Evolutionary conservation across 345 rosid species (phyloP).

Genomic region (Cochlearia excelsa): DNA sequence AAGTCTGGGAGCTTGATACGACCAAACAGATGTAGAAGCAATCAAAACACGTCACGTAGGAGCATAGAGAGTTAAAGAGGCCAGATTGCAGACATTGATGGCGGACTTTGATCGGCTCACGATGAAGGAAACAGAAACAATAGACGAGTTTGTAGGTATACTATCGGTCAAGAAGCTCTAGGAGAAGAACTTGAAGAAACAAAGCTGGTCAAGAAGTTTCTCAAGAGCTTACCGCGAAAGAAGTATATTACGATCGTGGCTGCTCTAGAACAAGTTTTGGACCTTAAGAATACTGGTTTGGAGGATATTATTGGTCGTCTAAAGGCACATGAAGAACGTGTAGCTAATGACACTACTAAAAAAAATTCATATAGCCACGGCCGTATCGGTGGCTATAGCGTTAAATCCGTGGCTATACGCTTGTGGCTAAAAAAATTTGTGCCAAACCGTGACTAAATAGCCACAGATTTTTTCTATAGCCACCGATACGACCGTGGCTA

Average conservation of each 20-base stretch:
- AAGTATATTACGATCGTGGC: background rate
- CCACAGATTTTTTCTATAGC: too few relatives aligned
- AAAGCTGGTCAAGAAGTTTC: background rate
- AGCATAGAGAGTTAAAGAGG: background rate
- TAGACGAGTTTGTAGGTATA: background rate
- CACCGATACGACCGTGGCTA: too few relatives aligned
- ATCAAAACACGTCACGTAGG: background rate
- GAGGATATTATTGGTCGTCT: too few relatives aligned
- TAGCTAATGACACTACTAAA: too few relatives aligned
- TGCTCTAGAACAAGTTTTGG: background rate
- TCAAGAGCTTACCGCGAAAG: background rate
- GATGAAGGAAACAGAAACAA: background rate
- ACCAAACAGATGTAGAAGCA: background rate
- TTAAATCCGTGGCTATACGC: too few relatives aligned
- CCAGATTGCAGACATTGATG: background rate
- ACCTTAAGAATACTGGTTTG: background rate
- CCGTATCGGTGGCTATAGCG: too few relatives aligned
- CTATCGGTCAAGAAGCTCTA: background rate
- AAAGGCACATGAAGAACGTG: too few relatives aligned
- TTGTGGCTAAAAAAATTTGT: too few relatives aligned
- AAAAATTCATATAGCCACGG: too few relatives aligned
- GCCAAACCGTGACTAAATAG: too few relatives aligned
- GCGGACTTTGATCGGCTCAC: background rate
- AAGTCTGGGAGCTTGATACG: background rate
- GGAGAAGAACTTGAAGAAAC: background rate